Conservation (phyloP, 2,329 filamentous ascomycete species). For the Fusarium solani-melongenae region DNA sequence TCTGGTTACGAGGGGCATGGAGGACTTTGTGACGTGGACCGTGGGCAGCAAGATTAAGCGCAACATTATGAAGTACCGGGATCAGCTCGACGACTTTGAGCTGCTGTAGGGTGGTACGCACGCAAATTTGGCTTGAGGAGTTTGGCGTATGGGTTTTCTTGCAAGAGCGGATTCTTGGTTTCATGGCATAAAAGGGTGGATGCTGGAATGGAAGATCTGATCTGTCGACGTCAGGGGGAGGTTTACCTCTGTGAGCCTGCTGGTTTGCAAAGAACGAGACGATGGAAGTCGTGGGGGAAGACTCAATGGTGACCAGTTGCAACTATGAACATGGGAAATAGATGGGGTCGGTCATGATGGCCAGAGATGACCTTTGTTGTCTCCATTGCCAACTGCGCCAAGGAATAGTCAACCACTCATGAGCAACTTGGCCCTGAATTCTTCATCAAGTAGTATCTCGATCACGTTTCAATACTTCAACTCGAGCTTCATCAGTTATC, state of each 20-base stretch:
- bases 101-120: slow-evolving; percentile 64
- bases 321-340: not conserved
- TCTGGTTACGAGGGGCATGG: slow-evolving; percentile 87
- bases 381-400: not conserved
- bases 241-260: not conserved
- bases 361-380: not conserved
- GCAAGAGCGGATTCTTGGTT: not conserved
- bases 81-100: slow-evolving; percentile 97
- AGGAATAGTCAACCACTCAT: too few relatives aligned
- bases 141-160: not conserved
- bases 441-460: not conserved
- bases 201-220: not conserved
- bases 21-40: slow-evolving; percentile 97
- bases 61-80: slow-evolving; percentile 93
- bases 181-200: not conserved
- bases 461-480: not conserved
- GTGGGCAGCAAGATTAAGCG: slow-evolving; percentile 97
- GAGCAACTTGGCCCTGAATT: not conserved
- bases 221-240: not conserved
- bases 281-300: not conserved
- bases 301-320: not conserved
- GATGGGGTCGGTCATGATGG: not conserved
- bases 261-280: not conserved
- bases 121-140: not conserved
- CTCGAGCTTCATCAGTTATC: not conserved